These are phyloP conservation scores for Fraxinus xanthoxyloides DNA, from an alignment of 305 asterid species.

Conservation along the genomic window DNA sequence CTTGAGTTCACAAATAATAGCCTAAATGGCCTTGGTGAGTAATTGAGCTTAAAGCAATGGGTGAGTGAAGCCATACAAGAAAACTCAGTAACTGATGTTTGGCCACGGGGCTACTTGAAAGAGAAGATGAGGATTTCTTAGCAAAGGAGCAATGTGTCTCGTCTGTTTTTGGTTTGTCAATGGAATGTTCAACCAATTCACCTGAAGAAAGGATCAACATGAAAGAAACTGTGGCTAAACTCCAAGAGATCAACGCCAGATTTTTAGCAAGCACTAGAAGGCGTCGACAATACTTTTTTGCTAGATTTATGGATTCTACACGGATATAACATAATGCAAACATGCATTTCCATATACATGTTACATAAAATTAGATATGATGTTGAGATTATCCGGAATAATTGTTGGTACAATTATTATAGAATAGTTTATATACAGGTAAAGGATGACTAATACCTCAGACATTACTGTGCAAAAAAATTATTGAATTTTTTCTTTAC, in stretches of 20 bases:
- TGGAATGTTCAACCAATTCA: slow-evolving; percentile 24
- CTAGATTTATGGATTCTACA: neutral
- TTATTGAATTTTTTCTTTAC: too few relatives aligned
- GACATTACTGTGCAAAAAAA: too few relatives aligned
- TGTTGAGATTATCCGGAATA: too few relatives aligned
- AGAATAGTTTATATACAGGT: too few relatives aligned
- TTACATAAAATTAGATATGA: too few relatives aligned
- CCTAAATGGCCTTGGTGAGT: neutral
- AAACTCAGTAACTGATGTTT: slow-evolving; percentile 16
- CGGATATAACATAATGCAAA: neutral
- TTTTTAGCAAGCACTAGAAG: neutral
- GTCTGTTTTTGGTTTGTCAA: slow-evolving; percentile 25
- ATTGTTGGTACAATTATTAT: too few relatives aligned
- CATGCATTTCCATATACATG: too few relatives aligned
- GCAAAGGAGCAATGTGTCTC: slow-evolving; percentile 16
- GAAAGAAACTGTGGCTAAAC: slow-evolving; percentile 11
- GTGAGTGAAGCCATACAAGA: slow-evolving; percentile 23
- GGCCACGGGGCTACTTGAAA: slow-evolving; percentile 17
- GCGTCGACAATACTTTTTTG: neutral
- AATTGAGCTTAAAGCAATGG: slow-evolving; percentile 36
- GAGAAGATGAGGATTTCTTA: slow-evolving; percentile 2
- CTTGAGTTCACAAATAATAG: too few relatives aligned
- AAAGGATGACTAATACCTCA: too few relatives aligned
- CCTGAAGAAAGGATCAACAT: slow-evolving; percentile 30
- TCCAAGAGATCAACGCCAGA: slow-evolving; percentile 18